phyloP scores from a whole-genome alignment of 2,329 filamentous ascomycete genomes.

The Claviceps sp. region DNA sequence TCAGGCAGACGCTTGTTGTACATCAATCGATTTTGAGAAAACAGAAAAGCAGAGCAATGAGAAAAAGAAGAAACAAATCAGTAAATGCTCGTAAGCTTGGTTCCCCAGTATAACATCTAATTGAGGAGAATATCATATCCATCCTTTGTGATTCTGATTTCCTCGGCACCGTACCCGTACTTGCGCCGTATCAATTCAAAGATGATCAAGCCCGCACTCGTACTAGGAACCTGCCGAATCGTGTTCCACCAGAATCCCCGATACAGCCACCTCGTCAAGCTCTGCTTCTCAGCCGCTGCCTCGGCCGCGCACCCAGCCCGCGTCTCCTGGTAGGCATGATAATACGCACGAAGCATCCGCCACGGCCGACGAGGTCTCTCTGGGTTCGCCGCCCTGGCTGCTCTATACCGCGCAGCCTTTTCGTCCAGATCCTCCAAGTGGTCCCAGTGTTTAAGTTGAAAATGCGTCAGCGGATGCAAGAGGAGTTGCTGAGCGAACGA shows the following conservation, averaged over 20 bases:
- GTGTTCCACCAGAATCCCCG: slow-evolving; percentile 60
- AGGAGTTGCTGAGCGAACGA: slow-evolving; percentile 56
- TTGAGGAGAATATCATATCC: slow-evolving; percentile 57
- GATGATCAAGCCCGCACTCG: slow-evolving; percentile 63
- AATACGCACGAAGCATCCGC: slow-evolving; percentile 51
- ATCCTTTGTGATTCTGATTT: slow-evolving; percentile 51
- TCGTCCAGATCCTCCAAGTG: slow-evolving; percentile 60
- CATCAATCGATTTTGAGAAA: neutral
- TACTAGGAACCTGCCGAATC: slow-evolving; percentile 62
- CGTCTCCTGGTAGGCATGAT: slow-evolving; percentile 57
- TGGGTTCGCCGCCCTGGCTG: slow-evolving; percentile 16
- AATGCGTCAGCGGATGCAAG: slow-evolving; percentile 56
- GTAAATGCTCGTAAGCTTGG: no score
- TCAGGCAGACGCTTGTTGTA: neutral
- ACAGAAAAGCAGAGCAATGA: neutral
- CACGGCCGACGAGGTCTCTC: slow-evolving; percentile 25
- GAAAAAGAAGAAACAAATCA: neutral
- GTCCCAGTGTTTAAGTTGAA: slow-evolving; percentile 62
- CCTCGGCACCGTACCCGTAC: slow-evolving; percentile 50
- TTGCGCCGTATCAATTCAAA: slow-evolving; percentile 65
- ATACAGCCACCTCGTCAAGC: slow-evolving; percentile 52
- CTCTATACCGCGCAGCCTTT: slow-evolving; percentile 34
- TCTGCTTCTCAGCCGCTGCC: slow-evolving; percentile 41
- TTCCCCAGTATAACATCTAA: slow-evolving; percentile 5
- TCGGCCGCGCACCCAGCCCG: slow-evolving; percentile 45